Evolutionary conservation across 352 stramenopile genomes (phyloP).

Genomic region (Phytopythium kandeliae): DNA sequence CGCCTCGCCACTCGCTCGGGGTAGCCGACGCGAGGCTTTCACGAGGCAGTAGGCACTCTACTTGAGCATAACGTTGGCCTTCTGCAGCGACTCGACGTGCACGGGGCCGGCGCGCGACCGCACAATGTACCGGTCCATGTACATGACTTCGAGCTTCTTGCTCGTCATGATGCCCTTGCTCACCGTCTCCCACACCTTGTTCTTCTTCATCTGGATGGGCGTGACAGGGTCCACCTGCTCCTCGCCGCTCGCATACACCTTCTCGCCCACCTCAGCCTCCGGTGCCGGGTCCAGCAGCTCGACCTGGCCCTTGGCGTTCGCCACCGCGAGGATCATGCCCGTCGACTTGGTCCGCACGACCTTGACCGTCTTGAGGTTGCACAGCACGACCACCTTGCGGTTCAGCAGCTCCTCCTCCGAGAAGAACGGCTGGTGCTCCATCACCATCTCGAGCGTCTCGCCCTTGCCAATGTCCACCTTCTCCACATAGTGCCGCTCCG

Average conservation of each 20-base stretch:
- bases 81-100: conserved; percentile 60
- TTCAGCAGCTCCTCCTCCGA: conserved; percentile 68
- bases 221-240: conserved; percentile 66
- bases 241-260: conserved; percentile 67
- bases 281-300: conserved; percentile 60
- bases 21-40: not conserved
- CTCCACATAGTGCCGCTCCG: conserved; percentile 69
- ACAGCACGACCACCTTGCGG: conserved; percentile 66
- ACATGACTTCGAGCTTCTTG: conserved; percentile 73
- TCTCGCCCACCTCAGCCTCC: conserved; percentile 63
- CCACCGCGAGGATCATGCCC: conserved; percentile 47
- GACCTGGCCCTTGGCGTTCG: conserved; percentile 46
- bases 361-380: conserved; percentile 77
- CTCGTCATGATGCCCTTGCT: conserved; percentile 73
- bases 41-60: conserved; percentile 5
- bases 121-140: conserved; percentile 52
- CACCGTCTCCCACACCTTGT: conserved; percentile 76
- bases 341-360: conserved; percentile 57
- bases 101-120: conserved; percentile 47
- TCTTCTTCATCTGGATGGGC: conserved; percentile 82
- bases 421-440: conserved; percentile 71
- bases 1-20: no score
- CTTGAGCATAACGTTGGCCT: conserved; percentile 30
- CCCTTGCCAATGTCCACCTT: conserved; percentile 75
- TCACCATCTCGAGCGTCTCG: conserved; percentile 67